phyloP scores from a whole-genome alignment of 495 filamentous ascomycete genomes.

The Aspergillus steynii region DNA sequence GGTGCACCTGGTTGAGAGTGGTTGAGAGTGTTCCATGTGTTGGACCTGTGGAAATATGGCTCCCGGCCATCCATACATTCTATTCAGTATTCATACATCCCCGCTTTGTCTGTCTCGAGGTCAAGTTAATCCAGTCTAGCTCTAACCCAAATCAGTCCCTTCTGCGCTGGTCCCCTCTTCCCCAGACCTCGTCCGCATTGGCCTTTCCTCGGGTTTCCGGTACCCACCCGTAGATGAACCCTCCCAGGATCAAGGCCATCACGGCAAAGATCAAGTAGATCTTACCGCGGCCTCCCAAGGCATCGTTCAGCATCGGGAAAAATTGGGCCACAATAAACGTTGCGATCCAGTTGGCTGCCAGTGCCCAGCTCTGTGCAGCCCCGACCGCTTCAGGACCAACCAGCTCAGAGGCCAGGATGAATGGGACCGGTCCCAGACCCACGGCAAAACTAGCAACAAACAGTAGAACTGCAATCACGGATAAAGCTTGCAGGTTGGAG shows the following conservation, averaged over 20 bases:
- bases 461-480: conserved; percentile 74
- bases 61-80: too few species aligned
- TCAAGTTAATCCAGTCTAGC: too few species aligned
- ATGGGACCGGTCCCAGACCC: conserved; percentile 91
- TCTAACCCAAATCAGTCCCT: conserved; percentile 27
- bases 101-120: too few species aligned
- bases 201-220: conserved; percentile 85
- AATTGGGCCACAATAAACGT: conserved; percentile 92
- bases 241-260: conserved; percentile 62
- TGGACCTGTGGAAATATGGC: too few species aligned
- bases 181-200: conserved; percentile 86
- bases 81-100: too few species aligned
- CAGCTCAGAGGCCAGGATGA: conserved; percentile 87
- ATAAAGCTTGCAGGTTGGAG: conserved; percentile 65
- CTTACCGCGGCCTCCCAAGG: conserved; percentile 71
- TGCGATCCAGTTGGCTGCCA: conserved; percentile 86
- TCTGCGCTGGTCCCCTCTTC: conserved; percentile 45
- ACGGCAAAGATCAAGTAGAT: conserved; percentile 86
- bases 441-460: conserved; percentile 89
- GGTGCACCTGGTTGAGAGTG: background rate
- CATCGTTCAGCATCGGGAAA: conserved; percentile 81
- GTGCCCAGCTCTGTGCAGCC: conserved; percentile 78
- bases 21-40: too few species aligned
- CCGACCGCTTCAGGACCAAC: conserved; percentile 88
- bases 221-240: conserved; percentile 68